Evolutionary conservation across 495 filamentous ascomycete species (phyloP).

Genomic region (Aspergillus sparsus): DNA sequence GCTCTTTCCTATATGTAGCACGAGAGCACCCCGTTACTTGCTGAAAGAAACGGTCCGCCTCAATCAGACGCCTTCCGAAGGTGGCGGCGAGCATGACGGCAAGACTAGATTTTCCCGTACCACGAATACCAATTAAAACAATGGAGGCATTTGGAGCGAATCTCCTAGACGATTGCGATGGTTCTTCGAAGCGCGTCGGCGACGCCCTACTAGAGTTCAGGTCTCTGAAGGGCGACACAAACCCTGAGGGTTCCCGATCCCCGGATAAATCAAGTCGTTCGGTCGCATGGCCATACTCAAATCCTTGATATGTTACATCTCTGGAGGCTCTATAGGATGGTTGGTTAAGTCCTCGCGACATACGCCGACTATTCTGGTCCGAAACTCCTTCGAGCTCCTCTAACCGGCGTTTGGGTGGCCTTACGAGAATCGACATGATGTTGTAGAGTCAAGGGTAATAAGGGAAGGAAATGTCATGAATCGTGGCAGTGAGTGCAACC

Average conservation of each 20-base stretch:
- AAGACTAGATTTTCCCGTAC: constrained; percentile 74
- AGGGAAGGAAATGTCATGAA: not conserved
- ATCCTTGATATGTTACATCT: not conserved
- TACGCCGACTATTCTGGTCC: constrained; percentile 22
- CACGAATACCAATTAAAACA: constrained; percentile 72
- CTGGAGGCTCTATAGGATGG: not conserved
- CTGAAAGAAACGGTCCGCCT: constrained; percentile 70
- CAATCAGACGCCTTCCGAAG: constrained; percentile 68
- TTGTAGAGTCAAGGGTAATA: constrained; percentile 2
- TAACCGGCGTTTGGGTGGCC: constrained; percentile 42
- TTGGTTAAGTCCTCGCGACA: constrained; percentile 14
- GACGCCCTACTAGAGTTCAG: constrained; percentile 37
- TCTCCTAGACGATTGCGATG: constrained; percentile 32
- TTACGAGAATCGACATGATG: constrained; percentile 43
- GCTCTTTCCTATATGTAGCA: constrained; percentile 58
- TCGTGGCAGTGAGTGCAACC: constrained; percentile 8
- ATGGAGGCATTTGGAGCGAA: constrained; percentile 68
- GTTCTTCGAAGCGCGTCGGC: constrained; percentile 34
- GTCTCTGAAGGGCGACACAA: constrained; percentile 31
- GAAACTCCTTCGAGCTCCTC: constrained; percentile 31
- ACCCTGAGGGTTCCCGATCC: constrained; percentile 29
- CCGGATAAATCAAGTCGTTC: constrained; percentile 29
- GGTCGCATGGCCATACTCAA: constrained; percentile 24
- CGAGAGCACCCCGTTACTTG: constrained; percentile 64
- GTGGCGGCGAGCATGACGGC: constrained; percentile 76